A percentile compares a stretch with the other conserved stretches of the same genome.
phyloP scores from a whole-genome alignment of 192 early-diverging fungal species.

The Backusella morwellensis region DNA sequence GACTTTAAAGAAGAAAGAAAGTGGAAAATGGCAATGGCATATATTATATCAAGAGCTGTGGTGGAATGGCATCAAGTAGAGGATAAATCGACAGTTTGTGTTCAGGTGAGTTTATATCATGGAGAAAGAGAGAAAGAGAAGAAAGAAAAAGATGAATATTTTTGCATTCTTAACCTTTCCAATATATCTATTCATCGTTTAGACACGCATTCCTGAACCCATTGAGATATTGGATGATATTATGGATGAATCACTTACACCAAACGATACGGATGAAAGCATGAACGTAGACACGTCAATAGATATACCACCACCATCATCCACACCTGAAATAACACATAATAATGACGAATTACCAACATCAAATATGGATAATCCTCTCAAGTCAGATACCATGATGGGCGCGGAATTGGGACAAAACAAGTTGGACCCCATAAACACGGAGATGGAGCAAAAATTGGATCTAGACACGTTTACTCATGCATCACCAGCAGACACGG shows the following conservation, averaged over 20 bases:
- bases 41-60: constrained; percentile 57
- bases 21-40: constrained; percentile 80
- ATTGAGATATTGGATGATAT: neutral
- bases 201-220: constrained; percentile 10
- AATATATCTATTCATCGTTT: neutral
- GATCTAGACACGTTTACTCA: neutral
- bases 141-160: neutral
- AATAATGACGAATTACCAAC: neutral
- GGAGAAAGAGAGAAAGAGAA: neutral
- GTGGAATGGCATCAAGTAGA: constrained; percentile 73
- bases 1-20: constrained; percentile 81
- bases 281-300: neutral
- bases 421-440: neutral
- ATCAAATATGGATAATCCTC: neutral
- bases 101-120: constrained; percentile 43
- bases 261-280: neutral
- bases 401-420: neutral
- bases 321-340: neutral
- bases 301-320: neutral
- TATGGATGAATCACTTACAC: neutral
- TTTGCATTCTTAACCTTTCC: neutral
- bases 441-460: neutral
- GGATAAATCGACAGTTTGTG: constrained; percentile 71
- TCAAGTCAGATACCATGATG: constrained; percentile 9
- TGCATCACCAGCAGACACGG: constrained; percentile 2